Percentiles rank a stretch among this genome's conserved stretches.
Evolutionary conservation across 1,139 yeast genomes (phyloP).

Genomic region (Scheffersomyces illinoinensis): DNA sequence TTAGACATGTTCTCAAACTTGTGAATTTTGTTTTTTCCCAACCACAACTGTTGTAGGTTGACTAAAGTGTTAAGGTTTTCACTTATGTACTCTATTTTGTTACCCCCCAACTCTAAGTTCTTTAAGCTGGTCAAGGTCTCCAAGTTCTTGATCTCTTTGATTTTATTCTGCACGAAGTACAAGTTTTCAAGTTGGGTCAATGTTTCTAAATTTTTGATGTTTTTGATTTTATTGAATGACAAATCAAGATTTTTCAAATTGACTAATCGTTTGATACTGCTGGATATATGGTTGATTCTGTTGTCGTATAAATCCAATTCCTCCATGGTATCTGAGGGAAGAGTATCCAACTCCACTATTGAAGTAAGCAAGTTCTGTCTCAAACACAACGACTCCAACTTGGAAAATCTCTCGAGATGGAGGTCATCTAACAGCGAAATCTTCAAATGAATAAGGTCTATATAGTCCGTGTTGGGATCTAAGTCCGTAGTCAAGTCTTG

Average conservation of each 20-base stretch:
- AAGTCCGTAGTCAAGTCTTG: conserved; percentile 63
- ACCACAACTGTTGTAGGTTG: conserved; percentile 78
- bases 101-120: conserved; percentile 91
- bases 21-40: conserved; percentile 83
- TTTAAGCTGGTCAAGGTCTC: conserved; percentile 57
- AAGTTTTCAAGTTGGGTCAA: conserved; percentile 64
- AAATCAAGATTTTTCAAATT: conserved; percentile 70
- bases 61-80: conserved; percentile 55
- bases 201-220: conserved; percentile 75
- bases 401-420: conserved; percentile 56
- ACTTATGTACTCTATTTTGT: conserved; percentile 64
- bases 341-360: conserved; percentile 65
- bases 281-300: conserved; percentile 81
- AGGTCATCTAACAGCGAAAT: conserved; percentile 68
- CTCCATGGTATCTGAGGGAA: conserved; percentile 56
- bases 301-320: conserved; percentile 93
- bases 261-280: conserved; percentile 59
- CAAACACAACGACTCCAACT: conserved; percentile 64
- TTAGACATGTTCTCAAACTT: conserved; percentile 62
- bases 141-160: conserved; percentile 69
- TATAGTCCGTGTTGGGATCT: conserved; percentile 61
- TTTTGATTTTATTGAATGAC: conserved; percentile 87
- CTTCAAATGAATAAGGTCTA: conserved; percentile 81
- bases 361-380: conserved; percentile 83
- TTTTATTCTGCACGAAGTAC: conserved; percentile 88